Evolutionary conservation across 257 asterid species (phyloP), one percentile per base, ranked within the genome.

Genomic region (Przewalskia tangutica): DNA sequence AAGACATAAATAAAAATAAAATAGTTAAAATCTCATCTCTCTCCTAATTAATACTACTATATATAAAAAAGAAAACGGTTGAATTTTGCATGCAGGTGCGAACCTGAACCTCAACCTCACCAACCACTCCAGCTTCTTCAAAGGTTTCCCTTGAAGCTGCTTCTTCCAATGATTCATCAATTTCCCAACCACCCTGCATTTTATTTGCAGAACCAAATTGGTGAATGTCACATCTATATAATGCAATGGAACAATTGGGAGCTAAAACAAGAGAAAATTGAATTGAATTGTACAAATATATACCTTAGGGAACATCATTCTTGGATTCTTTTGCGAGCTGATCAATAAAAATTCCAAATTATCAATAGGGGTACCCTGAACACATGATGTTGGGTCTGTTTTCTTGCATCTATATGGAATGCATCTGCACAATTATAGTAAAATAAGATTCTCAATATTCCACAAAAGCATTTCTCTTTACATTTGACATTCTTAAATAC

Each of bases 241-340:
- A 59, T 59, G 12, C 65, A 59, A 7, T 59, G 20, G 62, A 55
- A 55, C 6, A 1, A 55, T 55, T 14, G 18, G 59, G 18, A 54
- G 18, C 18, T 54, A 54, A 54, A 54, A 14, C 1, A 13, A 54
- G 0, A 14, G 5, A 13, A 3, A 14, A 54, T 14, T 54, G 16
- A 14, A 40, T 17, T 4, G 8, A 42, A 71, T 7, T 16, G 23
- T 7, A 3, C 6, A 66, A 36, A 66, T 16, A 12, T 3, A 17
- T 55, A 95, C 99, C 97, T 95, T 95, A 12, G 99, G 99, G 83
- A 95, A 95, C 99, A 94, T 94, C 95, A 93, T 84, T 86, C 89
- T 92, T 73, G 95, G 44, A 81, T 93, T 95, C 88, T 94, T 95
- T 83, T 92, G 99, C 1, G 99, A 95, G 90, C 97, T 94, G 86